Percentiles rank a stretch among this genome's conserved stretches.
phyloP scores from a whole-genome alignment of 2,329 filamentous ascomycete genomes.

The Aspergillus ochraceus region DNA sequence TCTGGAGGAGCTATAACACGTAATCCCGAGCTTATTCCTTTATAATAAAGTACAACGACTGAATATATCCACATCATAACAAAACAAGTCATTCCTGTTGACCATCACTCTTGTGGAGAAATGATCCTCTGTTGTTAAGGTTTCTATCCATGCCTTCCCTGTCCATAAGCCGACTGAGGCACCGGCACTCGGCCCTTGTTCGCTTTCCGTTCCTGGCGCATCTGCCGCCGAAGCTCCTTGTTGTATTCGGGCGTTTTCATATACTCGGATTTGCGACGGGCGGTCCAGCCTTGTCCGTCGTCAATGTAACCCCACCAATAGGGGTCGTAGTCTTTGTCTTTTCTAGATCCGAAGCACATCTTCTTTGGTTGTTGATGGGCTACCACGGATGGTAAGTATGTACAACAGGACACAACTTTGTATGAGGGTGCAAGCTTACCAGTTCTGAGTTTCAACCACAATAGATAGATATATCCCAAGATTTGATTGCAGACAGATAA shows the following conservation, averaged over 20 bases:
- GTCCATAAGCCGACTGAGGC: background rate
- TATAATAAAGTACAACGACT: no score
- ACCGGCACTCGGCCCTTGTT: background rate
- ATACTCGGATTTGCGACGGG: background rate
- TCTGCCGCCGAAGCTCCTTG: background rate
- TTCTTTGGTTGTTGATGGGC: background rate
- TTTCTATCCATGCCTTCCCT: background rate
- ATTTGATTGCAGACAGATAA: no score
- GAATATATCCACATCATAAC: no score
- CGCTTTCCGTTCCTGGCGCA: background rate
- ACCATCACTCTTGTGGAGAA: background rate
- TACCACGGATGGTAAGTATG: background rate
- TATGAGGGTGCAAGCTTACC: no score
- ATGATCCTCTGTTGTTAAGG: background rate
- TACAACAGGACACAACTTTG: background rate
- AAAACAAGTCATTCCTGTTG: background rate
- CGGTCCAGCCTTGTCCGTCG: background rate
- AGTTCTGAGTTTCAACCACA: no score
- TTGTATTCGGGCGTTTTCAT: background rate
- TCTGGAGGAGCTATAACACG: no score
- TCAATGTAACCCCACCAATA: background rate
- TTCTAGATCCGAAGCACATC: background rate
- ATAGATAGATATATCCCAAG: no score
- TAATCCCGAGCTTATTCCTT: no score
- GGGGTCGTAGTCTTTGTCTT: background rate